These are phyloP conservation scores for Nidularia sp. DNA, from an alignment of 768 basidiomycete species.

Conservation along the genomic window DNA sequence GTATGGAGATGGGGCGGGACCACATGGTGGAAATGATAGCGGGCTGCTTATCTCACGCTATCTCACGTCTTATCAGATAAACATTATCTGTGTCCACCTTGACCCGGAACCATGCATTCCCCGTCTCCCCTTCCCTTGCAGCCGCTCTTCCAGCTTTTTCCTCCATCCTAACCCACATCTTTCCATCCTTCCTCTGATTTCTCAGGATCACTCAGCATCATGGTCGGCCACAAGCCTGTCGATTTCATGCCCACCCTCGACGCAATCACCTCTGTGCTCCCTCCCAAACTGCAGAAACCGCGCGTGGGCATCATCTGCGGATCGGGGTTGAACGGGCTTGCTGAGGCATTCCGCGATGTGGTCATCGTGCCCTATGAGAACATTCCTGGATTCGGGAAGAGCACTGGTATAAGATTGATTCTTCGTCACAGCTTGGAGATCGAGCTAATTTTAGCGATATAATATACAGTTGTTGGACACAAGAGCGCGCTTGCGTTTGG, in stretches of 20 bases:
- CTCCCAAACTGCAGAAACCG: constrained; percentile 38
- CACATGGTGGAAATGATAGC: too few species aligned
- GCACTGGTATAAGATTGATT: constrained; percentile 55
- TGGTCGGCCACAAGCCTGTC: neutral
- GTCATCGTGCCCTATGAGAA: constrained; percentile 61
- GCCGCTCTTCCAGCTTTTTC: too few species aligned
- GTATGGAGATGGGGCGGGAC: too few species aligned
- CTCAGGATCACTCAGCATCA: neutral
- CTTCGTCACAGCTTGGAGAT: neutral
- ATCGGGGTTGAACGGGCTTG: constrained; percentile 78
- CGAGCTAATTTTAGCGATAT: neutral
- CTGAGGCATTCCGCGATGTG: constrained; percentile 49
- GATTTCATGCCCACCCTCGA: constrained; percentile 21
- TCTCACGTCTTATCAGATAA: too few species aligned
- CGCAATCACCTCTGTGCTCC: constrained; percentile 26
- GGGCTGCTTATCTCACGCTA: too few species aligned
- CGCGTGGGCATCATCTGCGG: constrained; percentile 84
- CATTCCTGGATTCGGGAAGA: constrained; percentile 71
- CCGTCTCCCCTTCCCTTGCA: too few species aligned
- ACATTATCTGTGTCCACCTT: too few species aligned
- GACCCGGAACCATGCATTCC: too few species aligned
- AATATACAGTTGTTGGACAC: constrained; percentile 67
- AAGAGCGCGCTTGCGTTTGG: constrained; percentile 81
- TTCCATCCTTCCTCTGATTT: too few species aligned
- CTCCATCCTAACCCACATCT: too few species aligned